phyloP scores from a whole-genome alignment of 2,329 filamentous ascomycete species.

The Colletotrichum lindemuthianum region DNA sequence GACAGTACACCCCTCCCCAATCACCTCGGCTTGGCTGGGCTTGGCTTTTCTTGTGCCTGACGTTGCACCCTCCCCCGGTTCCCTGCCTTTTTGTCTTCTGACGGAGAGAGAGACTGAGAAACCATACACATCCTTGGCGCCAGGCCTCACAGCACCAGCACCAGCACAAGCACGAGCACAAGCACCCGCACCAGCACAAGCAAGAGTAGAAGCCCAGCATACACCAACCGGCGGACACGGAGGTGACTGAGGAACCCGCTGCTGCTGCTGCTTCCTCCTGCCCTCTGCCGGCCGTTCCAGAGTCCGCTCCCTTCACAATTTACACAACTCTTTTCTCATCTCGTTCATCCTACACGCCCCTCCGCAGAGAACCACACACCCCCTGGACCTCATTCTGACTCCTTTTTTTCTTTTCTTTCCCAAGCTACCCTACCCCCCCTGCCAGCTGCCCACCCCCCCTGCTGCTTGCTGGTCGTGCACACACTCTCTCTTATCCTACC shows the following conservation, averaged over 20 bases:
- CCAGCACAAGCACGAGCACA: conserved; percentile 11
- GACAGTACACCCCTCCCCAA: not conserved
- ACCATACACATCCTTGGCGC: conserved; percentile 21
- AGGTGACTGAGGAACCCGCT: conserved; percentile 25
- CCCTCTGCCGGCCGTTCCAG: conserved; percentile 14
- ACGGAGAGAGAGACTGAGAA: conserved; percentile 12
- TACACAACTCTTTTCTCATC: conserved; percentile 10
- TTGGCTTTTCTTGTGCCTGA: conserved; percentile 33
- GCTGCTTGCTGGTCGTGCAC: conserved; percentile 10
- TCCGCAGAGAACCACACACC: not conserved
- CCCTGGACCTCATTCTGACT: conserved; percentile 17
- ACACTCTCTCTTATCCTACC: conserved; percentile 17
- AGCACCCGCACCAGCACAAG: conserved; percentile 10
- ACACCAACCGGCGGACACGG: not conserved
- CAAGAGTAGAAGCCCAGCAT: conserved; percentile 18
- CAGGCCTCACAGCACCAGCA: conserved; percentile 10
- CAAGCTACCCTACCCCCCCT: conserved; percentile 18
- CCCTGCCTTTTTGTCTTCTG: conserved; percentile 23
- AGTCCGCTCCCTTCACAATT: conserved; percentile 24
- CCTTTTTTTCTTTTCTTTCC: conserved; percentile 25
- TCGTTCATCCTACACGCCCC: conserved; percentile 14
- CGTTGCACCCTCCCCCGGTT: conserved; percentile 19
- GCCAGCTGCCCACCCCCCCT: conserved; percentile 2
- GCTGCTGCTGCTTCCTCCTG: not conserved
- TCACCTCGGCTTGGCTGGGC: conserved; percentile 28